A percentile compares a stretch with the other conserved stretches of the same genome.
phyloP scores from a whole-genome alignment of 2,329 filamentous ascomycete species.

The Colletotrichum kahawae region DNA sequence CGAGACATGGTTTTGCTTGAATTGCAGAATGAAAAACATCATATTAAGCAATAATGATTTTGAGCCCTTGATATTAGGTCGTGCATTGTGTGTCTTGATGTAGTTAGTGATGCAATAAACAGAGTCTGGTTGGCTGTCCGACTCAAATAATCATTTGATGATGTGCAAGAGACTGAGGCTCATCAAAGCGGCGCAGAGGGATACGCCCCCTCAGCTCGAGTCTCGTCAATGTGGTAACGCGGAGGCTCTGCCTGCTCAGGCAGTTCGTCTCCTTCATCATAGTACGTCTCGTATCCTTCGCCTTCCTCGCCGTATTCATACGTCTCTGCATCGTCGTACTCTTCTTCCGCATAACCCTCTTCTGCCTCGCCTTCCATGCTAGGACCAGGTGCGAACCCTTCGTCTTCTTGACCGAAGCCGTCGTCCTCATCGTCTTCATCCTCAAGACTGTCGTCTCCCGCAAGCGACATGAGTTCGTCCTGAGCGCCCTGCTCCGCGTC shows the following conservation, averaged over 20 bases:
- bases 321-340: slow-evolving; percentile 27
- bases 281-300: slow-evolving; percentile 6
- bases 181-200: background rate
- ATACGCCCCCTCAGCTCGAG: background rate
- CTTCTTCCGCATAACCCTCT: slow-evolving; percentile 29
- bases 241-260: background rate
- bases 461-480: slow-evolving; percentile 11
- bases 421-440: slow-evolving; percentile 32
- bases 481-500: background rate
- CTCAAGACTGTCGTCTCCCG: slow-evolving; percentile 29
- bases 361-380: background rate
- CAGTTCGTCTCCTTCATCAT: background rate
- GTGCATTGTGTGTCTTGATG: background rate
- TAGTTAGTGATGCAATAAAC: background rate
- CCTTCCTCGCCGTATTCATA: slow-evolving; percentile 29
- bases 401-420: slow-evolving; percentile 23
- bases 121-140: background rate
- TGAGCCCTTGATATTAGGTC: background rate
- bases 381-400: background rate
- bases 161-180: background rate
- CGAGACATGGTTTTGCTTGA: background rate
- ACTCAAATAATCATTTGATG: background rate
- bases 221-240: background rate
- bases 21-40: background rate
- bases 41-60: background rate